Evolutionary conservation across 2,329 filamentous ascomycete species (phyloP), one percentile per base, ranked within the genome.

Genomic region (Aspergillus fumigatiaffinis): DNA sequence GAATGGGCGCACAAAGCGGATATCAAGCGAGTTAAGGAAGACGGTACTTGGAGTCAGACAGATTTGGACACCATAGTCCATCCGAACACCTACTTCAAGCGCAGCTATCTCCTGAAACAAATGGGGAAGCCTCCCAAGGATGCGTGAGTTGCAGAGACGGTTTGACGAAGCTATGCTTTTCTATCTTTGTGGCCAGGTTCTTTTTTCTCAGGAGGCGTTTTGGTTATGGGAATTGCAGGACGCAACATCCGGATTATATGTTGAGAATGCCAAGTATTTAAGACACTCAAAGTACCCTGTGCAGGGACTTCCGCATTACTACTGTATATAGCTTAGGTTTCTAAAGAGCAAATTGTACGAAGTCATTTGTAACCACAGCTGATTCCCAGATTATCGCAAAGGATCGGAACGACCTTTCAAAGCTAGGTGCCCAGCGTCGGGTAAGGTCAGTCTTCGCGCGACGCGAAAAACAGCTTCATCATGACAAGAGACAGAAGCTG

Each of bases 11-110:
- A 99, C 74, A 92, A 90, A 71, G 79, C 80, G 20, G 89, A 93
- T 71, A 85, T 94, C 57, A 89, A 86, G 70, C 86, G 84, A 68
- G 90, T 88, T 60, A 90, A 88, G 74, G 89, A 92, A 46, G 87
- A 91, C 51, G 82, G 85, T 5, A 80, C 87, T 52, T 88, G 88
- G 86, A 86, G 82, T 12, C 78, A 87, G 6, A 85, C 86, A 17
- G 90, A 96, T 72, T 80, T 96, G 46, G 93, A 97, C 76, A 97
- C 93, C 0, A 96, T 99, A 70, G 87, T 96, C 23, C 94, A 99
- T 76, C 94, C 94, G 10, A 99, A 99, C 73, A 92, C 93, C 63
- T 99, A 97, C 76, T 99, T 97, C 76, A 97, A 96, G 81, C 84
- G 93, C 55, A 96, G 92, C 72, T 97, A 91, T 73, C 69, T 95